A percentile compares a stretch with the other conserved stretches of the same genome.
These are phyloP conservation scores for Cutaneotrichosporon dermatis DNA, from an alignment of 1,284 basidiomycete species.

Conservation along the genomic window DNA sequence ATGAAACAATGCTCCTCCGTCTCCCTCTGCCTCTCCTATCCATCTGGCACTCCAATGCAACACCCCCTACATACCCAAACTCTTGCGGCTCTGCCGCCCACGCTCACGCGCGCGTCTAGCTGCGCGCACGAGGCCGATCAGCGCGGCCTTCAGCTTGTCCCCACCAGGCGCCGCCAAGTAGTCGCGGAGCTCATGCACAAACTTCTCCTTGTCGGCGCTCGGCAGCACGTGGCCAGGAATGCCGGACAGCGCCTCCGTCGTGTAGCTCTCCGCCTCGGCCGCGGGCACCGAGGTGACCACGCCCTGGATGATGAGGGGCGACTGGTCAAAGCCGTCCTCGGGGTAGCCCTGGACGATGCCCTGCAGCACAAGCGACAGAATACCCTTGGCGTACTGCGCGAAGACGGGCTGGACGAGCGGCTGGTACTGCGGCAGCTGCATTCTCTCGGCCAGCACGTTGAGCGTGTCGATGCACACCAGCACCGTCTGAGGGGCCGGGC, in stretches of 20 bases:
- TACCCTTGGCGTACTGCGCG: slow-evolving; percentile 66
- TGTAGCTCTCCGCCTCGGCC: slow-evolving; percentile 64
- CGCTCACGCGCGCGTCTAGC: slow-evolving; percentile 39
- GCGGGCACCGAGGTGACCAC: slow-evolving; percentile 63
- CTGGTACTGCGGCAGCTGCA: slow-evolving; percentile 50
- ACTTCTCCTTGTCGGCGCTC: slow-evolving; percentile 65
- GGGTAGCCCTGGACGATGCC: slow-evolving; percentile 83
- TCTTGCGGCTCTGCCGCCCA: slow-evolving; percentile 21
- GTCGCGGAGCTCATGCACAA: slow-evolving; percentile 68
- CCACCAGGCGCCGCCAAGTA: slow-evolving; percentile 49
- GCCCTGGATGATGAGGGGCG: slow-evolving; percentile 72
- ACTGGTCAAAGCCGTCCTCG: slow-evolving; percentile 70
- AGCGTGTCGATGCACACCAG: slow-evolving; percentile 78
- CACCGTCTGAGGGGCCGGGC: slow-evolving; percentile 74
- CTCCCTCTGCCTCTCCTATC: neutral
- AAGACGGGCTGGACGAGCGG: slow-evolving; percentile 58
- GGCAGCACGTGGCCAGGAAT: slow-evolving; percentile 64
- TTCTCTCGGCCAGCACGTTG: slow-evolving; percentile 65
- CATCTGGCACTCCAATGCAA: neutral
- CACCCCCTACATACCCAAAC: slow-evolving; percentile 12
- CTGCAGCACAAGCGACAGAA: slow-evolving; percentile 66
- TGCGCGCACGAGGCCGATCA: slow-evolving; percentile 35
- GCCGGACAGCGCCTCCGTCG: slow-evolving; percentile 65
- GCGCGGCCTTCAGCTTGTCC: slow-evolving; percentile 31
- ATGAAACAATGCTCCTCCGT: neutral